Conservation (phyloP, 164 flowering plant species). For the Protea cynaroides region DNA sequence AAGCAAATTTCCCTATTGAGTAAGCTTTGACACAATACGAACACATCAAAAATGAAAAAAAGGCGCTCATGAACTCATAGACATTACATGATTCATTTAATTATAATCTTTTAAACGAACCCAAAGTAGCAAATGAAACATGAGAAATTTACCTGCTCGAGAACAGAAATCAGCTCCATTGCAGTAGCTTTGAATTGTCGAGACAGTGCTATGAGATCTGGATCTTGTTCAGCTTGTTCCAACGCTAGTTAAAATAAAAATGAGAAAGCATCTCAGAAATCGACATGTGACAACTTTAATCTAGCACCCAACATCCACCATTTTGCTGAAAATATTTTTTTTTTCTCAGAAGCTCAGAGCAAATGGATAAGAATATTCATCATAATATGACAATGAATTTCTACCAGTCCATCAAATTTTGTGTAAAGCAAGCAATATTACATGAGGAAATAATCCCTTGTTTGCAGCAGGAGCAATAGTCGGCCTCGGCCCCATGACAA, state of each 20-base stretch:
- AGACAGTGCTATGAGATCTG: slow-evolving; percentile 74
- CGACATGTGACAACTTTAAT: slow-evolving; percentile 2
- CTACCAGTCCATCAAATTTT: too few relatives aligned
- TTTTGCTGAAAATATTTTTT: background rate
- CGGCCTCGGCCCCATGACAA: too few relatives aligned
- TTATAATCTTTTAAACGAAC: background rate
- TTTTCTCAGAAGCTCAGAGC: background rate
- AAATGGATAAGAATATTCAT: slow-evolving; percentile 4
- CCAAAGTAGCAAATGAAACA: background rate
- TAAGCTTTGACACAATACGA: background rate
- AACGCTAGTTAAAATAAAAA: slow-evolving; percentile 49
- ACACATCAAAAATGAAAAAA: background rate
- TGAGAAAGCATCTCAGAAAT: slow-evolving; percentile 20
- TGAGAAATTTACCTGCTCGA: slow-evolving; percentile 75
- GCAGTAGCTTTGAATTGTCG: slow-evolving; percentile 95
- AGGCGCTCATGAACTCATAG: too few relatives aligned
- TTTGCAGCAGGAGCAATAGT: too few relatives aligned
- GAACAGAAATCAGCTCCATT: slow-evolving; percentile 91
- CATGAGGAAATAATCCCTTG: too few relatives aligned
- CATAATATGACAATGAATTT: too few relatives aligned
- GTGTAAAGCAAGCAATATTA: too few relatives aligned
- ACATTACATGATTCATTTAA: background rate
- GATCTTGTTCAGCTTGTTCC: slow-evolving; percentile 94
- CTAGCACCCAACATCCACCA: slow-evolving; percentile 7
- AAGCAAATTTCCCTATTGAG: background rate